Evolutionary conservation across 2,329 filamentous ascomycete species (phyloP).

Genomic region (Shiraia sp.): DNA sequence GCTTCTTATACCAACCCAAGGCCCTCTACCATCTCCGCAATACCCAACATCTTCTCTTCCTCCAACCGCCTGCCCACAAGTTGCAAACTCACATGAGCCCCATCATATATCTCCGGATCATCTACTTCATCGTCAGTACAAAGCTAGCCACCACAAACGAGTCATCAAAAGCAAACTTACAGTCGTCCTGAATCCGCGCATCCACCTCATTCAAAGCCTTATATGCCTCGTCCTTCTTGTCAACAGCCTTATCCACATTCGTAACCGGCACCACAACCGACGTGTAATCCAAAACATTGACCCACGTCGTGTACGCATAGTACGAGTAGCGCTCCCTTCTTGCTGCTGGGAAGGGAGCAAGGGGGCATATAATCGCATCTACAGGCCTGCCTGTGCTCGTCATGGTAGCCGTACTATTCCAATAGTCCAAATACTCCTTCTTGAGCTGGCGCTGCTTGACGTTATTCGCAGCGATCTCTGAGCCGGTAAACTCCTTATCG

Average conservation of each 20-base stretch:
- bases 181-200: slow-evolving; percentile 27
- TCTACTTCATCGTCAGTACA: slow-evolving; percentile 28
- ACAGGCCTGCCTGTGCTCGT: slow-evolving; percentile 39
- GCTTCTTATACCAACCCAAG: too few species aligned
- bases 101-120: slow-evolving; percentile 46
- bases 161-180: slow-evolving; percentile 22
- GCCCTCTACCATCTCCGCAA: slow-evolving; percentile 22
- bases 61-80: slow-evolving; percentile 43
- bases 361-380: slow-evolving; percentile 43
- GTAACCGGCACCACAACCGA: slow-evolving; percentile 42
- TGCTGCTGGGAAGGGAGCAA: slow-evolving; percentile 44
- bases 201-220: slow-evolving; percentile 33
- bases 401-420: slow-evolving; percentile 34
- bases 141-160: background rate
- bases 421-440: slow-evolving; percentile 45
- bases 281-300: slow-evolving; percentile 39
- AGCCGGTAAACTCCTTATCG: slow-evolving; percentile 24
- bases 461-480: slow-evolving; percentile 41
- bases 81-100: slow-evolving; percentile 43
- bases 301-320: slow-evolving; percentile 38
- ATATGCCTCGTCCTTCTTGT: slow-evolving; percentile 28
- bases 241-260: slow-evolving; percentile 33
- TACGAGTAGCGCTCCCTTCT: slow-evolving; percentile 35
- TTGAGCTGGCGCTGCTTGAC: slow-evolving; percentile 31
- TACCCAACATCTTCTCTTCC: slow-evolving; percentile 46